Conservation (phyloP, 202 grass and related monocot species). For the Carex arenaria region DNA sequence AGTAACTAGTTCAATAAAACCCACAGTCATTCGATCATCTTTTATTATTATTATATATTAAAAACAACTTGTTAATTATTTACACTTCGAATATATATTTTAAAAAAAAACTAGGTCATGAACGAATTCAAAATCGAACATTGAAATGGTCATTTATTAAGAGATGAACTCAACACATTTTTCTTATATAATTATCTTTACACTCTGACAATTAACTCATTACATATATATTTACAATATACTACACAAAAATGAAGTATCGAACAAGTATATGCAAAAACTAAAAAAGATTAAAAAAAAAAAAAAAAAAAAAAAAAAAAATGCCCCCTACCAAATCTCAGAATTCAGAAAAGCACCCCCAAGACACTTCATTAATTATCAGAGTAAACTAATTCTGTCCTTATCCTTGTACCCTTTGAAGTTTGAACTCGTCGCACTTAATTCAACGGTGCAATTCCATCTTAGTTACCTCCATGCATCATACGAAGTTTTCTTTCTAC, state of each 20-base stretch:
- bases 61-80: too few species aligned
- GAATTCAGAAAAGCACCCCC: neutral
- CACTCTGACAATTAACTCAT: neutral
- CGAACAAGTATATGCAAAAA: neutral
- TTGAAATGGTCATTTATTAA: too few species aligned
- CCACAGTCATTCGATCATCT: too few species aligned
- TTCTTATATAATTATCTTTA: neutral
- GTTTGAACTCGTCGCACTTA: neutral
- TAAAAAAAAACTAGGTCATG: too few species aligned
- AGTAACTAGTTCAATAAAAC: too few species aligned
- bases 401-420: neutral
- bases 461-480: neutral
- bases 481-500: neutral
- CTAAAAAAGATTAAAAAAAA: too few species aligned
- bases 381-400: neutral
- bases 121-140: too few species aligned
- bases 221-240: neutral
- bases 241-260: neutral
- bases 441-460: slow-evolving; percentile 1
- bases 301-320: too few species aligned
- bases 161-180: too few species aligned
- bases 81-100: too few species aligned
- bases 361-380: neutral
- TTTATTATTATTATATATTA: too few species aligned
- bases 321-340: neutral